phyloP scores from a whole-genome alignment of 768 basidiomycete genomes.

The Heimioporus sp. region DNA sequence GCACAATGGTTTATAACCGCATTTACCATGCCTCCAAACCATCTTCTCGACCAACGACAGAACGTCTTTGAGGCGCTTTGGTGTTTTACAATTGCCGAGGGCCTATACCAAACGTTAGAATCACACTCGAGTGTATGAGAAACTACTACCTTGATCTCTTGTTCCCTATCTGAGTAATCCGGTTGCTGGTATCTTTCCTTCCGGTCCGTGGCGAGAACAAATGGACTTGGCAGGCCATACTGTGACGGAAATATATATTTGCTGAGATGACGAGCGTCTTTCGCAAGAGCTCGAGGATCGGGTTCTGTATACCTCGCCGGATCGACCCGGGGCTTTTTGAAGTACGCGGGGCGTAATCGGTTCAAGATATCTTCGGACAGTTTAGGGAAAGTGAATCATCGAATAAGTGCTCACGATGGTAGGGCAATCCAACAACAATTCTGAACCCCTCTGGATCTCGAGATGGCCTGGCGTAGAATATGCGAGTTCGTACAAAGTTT shows the following conservation, averaged over 20 bases:
- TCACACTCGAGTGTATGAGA: neutral
- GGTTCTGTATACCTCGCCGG: slow-evolving; percentile 39
- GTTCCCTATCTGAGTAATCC: slow-evolving; percentile 60
- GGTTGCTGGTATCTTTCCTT: slow-evolving; percentile 37
- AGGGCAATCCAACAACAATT: slow-evolving; percentile 64
- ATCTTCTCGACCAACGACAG: slow-evolving; percentile 57
- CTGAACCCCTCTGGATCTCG: slow-evolving; percentile 46
- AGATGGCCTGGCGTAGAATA: slow-evolving; percentile 69
- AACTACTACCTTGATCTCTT: slow-evolving; percentile 60
- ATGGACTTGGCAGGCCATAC: slow-evolving; percentile 64
- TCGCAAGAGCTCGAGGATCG: slow-evolving; percentile 45
- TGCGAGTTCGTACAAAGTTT: slow-evolving; percentile 47
- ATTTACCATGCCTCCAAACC: slow-evolving; percentile 65
- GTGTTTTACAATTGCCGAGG: slow-evolving; percentile 62
- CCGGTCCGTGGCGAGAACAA: slow-evolving; percentile 30
- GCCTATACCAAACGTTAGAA: slow-evolving; percentile 16
- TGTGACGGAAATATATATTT: slow-evolving; percentile 88
- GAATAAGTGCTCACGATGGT: slow-evolving; percentile 49
- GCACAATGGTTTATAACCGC: slow-evolving; percentile 64
- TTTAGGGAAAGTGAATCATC: neutral
- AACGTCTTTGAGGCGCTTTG: slow-evolving; percentile 61
- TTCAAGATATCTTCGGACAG: slow-evolving; percentile 60
- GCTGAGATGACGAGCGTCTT: slow-evolving; percentile 58
- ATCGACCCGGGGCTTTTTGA: slow-evolving; percentile 26
- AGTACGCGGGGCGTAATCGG: slow-evolving; percentile 46